Percentiles rank a stretch among this genome's conserved stretches.
These are phyloP conservation scores for Diplodia mutila DNA, from an alignment of 2,329 filamentous ascomycete species.

Conservation along the genomic window DNA sequence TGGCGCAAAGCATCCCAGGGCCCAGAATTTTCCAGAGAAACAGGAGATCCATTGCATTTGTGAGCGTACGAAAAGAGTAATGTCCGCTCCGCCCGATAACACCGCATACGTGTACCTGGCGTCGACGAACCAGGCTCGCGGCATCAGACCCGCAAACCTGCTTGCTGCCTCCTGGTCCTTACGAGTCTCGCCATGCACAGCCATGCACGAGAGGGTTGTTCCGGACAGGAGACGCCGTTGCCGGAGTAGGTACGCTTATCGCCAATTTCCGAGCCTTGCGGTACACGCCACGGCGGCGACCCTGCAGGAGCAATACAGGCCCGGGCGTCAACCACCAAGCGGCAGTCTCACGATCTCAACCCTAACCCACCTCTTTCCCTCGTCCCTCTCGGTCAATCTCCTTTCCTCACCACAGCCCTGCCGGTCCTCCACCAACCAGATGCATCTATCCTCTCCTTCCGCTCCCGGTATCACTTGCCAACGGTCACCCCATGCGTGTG, in stretches of 20 bases:
- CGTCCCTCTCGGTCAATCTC: background rate
- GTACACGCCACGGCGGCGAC: background rate
- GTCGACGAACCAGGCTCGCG: background rate
- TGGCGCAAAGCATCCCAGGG: background rate
- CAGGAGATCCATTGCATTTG: slow-evolving; percentile 1
- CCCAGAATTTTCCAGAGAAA: slow-evolving; percentile 7
- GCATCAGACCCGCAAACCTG: background rate
- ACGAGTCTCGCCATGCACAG: background rate
- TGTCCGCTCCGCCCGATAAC: slow-evolving; percentile 5
- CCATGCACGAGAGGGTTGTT: background rate
- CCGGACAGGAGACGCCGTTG: background rate
- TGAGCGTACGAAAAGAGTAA: background rate
- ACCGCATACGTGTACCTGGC: background rate
- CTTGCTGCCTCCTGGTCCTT: background rate
- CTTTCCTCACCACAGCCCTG: slow-evolving; percentile 6
- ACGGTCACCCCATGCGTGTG: slow-evolving; percentile 21
- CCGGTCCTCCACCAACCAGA: slow-evolving; percentile 19
- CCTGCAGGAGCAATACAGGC: background rate
- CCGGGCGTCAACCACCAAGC: slow-evolving; percentile 18
- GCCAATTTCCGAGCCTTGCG: slow-evolving; percentile 1
- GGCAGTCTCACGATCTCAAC: slow-evolving; percentile 24
- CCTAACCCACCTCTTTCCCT: slow-evolving; percentile 19
- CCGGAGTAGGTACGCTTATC: background rate
- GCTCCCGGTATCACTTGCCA: slow-evolving; percentile 19
- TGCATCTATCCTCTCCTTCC: slow-evolving; percentile 18